phyloP scores from a whole-genome alignment of 2,329 filamentous ascomycete species.

The Calonectria hawksworthii region DNA sequence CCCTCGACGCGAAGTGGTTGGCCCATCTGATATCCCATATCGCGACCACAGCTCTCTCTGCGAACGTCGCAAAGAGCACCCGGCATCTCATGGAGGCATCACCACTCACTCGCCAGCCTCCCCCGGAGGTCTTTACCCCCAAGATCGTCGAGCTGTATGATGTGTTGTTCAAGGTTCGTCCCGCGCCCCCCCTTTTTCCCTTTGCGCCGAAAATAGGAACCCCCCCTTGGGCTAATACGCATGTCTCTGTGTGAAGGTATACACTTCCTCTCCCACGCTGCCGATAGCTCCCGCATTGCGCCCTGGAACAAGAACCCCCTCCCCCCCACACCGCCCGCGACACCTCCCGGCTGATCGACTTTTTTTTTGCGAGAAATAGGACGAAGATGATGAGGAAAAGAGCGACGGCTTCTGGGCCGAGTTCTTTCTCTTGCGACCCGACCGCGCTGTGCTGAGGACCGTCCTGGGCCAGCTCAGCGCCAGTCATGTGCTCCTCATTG shows the following conservation, averaged over 20 bases:
- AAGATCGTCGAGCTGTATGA: slow-evolving; percentile 95
- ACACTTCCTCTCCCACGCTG: slow-evolving; percentile 24
- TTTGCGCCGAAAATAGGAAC: neutral
- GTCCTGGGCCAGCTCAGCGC: slow-evolving; percentile 80
- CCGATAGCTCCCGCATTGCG: slow-evolving; percentile 11
- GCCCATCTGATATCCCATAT: slow-evolving; percentile 20
- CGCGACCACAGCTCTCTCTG: slow-evolving; percentile 24
- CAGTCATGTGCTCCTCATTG: slow-evolving; percentile 81
- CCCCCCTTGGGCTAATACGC: slow-evolving; percentile 32
- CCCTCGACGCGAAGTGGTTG: slow-evolving; percentile 26
- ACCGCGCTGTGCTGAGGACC: slow-evolving; percentile 75
- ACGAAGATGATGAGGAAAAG: slow-evolving; percentile 76
- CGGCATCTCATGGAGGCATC: slow-evolving; percentile 81
- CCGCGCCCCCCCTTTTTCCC: slow-evolving; percentile 22
- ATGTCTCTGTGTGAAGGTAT: slow-evolving; percentile 43
- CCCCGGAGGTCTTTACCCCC: slow-evolving; percentile 91
- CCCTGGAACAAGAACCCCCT: neutral
- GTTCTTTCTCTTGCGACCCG: slow-evolving; percentile 91
- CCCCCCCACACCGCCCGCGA: slow-evolving; percentile 17
- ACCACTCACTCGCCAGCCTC: slow-evolving; percentile 91
- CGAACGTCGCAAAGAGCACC: slow-evolving; percentile 10
- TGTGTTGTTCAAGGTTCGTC: slow-evolving; percentile 79
- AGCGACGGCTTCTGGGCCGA: slow-evolving; percentile 96
- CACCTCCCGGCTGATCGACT: slow-evolving; percentile 48
- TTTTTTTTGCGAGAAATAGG: slow-evolving; percentile 55